Evolutionary conservation across 345 rosid species (phyloP).

Genomic region (Populus ilicifolia): DNA sequence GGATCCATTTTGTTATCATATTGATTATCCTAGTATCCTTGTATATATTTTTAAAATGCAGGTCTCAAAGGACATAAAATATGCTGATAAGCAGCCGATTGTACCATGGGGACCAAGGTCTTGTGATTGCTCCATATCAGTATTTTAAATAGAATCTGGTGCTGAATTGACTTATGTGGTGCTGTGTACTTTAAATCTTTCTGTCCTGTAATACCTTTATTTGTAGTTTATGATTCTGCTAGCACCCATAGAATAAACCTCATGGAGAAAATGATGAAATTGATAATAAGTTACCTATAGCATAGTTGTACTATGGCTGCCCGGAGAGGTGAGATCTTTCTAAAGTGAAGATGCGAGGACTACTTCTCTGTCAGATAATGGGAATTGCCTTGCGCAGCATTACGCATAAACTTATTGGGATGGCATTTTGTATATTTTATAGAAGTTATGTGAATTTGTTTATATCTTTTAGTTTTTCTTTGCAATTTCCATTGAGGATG

Average conservation of each 20-base stretch:
- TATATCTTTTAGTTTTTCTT: background rate
- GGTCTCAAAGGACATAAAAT: constrained; percentile 96
- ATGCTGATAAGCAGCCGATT: constrained; percentile 93
- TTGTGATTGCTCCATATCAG: background rate
- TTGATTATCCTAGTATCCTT: constrained; percentile 3
- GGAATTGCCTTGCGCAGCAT: background rate
- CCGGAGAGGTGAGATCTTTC: background rate
- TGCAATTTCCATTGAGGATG: background rate
- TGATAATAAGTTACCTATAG: background rate
- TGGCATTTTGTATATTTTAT: background rate
- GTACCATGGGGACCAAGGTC: constrained; percentile 99
- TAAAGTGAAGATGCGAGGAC: background rate
- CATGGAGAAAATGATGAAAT: background rate
- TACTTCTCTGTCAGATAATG: background rate
- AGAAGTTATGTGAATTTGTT: background rate
- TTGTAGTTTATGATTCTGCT: background rate
- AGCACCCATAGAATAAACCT: background rate
- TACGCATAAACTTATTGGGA: background rate
- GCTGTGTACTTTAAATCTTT: background rate
- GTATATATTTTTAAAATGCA: constrained; percentile 29
- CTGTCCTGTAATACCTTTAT: background rate
- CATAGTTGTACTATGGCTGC: background rate
- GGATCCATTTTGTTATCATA: background rate
- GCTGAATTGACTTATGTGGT: background rate
- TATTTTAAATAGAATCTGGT: background rate